Base-by-base conservation (phyloP, 768 basidiomycete species). In the Suillus clintonianus region DNA sequence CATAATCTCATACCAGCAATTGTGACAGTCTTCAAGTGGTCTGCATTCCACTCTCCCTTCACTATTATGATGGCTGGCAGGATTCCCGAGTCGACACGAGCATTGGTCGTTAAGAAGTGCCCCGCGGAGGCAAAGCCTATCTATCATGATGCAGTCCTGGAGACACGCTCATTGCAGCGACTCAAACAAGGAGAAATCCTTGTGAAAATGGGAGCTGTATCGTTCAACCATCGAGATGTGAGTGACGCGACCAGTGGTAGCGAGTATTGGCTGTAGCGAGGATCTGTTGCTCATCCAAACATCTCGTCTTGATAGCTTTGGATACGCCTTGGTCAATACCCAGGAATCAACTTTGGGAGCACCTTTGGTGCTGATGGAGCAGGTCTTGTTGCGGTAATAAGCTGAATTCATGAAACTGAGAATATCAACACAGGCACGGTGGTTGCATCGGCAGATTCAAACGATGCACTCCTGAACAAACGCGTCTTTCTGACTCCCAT, bases 191-290 rank as follows among this genome's bases (percentile, higher is more conserved):
- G 85, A 2, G 80, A 93, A 73, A 73, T 93, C 0, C 79, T 91
- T 9, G 88, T 93, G 10, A 85, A 82, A 72, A 85, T 92, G 59
- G 80, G 77, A 22, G 90, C 92, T 15, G 90, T 82, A 0, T 86
- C 84, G 17, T 91, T 91, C 79, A 95, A 95, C 71, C 92, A 88
- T 69, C 81, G 89, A 70, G 92, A 92, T 69, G 90, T 90, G 64
- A 57, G 71, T 59, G 37, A 36, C 50, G 19, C 11, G 34, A 39
- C 37, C 10, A 17, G 27, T 13, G 13, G 7, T 60, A 53, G 5
- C 15, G n/a, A n/a, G n/a, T n/a, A 5, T 45, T 32, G 32, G 4
- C 45, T 51, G 15, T 22, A 36, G 11, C 10, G 34, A 32, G 19
- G 22, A 61, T 24, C 32, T 9, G 3, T 30, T 41, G 24, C 48